Conservation (phyloP, 352 stramenopile species). For the Blastocystis sp. region DNA sequence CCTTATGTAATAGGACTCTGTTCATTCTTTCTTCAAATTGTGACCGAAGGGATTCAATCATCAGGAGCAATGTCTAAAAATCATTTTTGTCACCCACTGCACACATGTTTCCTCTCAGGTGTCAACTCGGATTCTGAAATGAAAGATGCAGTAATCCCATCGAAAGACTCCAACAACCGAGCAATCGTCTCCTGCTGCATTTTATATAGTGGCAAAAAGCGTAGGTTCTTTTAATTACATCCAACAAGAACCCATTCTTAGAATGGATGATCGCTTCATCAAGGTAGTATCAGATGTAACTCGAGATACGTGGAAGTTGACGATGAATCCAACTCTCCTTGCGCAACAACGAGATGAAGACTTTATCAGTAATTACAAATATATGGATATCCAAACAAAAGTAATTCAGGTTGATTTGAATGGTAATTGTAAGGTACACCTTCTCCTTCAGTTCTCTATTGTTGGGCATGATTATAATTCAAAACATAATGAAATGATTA, state of each 20-base stretch:
- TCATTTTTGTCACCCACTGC: background rate
- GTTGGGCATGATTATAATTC: background rate
- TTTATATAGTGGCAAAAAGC: background rate
- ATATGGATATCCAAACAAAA: constrained; percentile 26
- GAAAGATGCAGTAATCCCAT: background rate
- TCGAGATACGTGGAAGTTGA: constrained; percentile 13
- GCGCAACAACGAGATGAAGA: background rate
- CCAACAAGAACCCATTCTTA: background rate
- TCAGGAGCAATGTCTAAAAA: background rate
- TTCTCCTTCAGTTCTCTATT: constrained; percentile 52
- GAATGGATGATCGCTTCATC: constrained; percentile 32
- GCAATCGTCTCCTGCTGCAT: background rate
- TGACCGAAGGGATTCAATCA: background rate
- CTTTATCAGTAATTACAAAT: background rate
- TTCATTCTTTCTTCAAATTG: background rate
- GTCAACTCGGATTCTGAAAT: background rate
- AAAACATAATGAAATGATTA: constrained; percentile 8
- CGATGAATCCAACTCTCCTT: background rate
- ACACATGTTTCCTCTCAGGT: background rate
- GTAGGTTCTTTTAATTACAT: background rate
- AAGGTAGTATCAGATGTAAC: constrained; percentile 21
- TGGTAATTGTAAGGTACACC: constrained; percentile 2
- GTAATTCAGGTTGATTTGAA: background rate
- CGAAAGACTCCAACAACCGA: constrained; percentile 1
- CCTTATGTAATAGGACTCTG: background rate